Evolutionary conservation across 306 rosid species (phyloP), one percentile per base, ranked within the genome.

Genomic region (Aeschynomene evenia): DNA sequence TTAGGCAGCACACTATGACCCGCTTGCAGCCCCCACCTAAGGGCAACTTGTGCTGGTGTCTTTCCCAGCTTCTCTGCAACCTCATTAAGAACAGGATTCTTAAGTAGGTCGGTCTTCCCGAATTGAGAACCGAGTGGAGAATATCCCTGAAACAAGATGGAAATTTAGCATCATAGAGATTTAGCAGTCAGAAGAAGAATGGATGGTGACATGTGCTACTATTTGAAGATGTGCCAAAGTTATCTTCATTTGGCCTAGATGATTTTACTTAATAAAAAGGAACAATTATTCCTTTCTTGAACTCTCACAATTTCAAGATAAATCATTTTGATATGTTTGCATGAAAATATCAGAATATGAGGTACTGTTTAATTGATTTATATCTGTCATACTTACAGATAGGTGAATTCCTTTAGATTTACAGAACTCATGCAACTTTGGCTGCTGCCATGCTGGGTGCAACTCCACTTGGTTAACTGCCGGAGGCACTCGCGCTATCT

Each of bases 1-100:
- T 66, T 66, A 6, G 71, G 71, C 4, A 66, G 71, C 4, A 66
- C 71, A 19, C 71, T 66, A 49, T 66, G 71, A 1, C 71, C 59
- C 21, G 0, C n/a, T 66, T 66, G 71, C 24, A 66, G 5, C 11
- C 60, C 71, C 71, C 71, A 66, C 21, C 71, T 15, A n/a, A 68
- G 73, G 7, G 71, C 31, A 15, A 66, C 71, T 49, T 66, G 71
- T 48, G 71, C 71, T 0, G 71, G 71, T 28, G 71, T 48, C 18
- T 66, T 66, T 33, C 71, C 59, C 16, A 66, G 9, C 52, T 66
- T 66, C 58, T 66, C 59, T 12, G 59, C 59, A 49, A 49, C 71
- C 16, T 5, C 4, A 49, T 19, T 66, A 26, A 66, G 1, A 13
- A 31, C 21, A 48, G 71, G 46, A 66, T 66, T 48, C 46, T 49